These are phyloP conservation scores for Fusarium sororula DNA, from an alignment of 2,329 filamentous ascomycete genomes.

Conservation along the genomic window DNA sequence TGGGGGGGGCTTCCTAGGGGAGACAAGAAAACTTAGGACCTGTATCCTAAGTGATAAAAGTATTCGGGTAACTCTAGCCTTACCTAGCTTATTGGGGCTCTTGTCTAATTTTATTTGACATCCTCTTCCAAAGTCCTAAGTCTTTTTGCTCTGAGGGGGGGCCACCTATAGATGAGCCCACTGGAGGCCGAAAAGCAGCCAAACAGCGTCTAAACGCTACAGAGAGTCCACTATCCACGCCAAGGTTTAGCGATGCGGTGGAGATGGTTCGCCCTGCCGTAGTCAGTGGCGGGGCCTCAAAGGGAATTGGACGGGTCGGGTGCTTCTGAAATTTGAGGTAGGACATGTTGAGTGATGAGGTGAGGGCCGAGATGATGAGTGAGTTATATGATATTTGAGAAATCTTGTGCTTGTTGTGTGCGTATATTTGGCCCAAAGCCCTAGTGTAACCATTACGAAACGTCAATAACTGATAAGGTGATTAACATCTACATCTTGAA, in stretches of 20 bases:
- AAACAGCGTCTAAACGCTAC: constrained; percentile 7
- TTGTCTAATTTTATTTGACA: not conserved
- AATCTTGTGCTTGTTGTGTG: not conserved
- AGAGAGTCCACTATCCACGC: constrained; percentile 20
- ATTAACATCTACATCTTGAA: not conserved
- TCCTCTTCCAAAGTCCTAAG: not conserved
- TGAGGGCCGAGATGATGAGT: not conserved
- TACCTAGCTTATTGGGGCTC: fast-evolving
- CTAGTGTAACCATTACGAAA: not conserved
- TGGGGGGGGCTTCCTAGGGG: not conserved
- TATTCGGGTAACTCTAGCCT: no score
- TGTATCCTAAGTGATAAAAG: not conserved
- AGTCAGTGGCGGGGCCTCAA: constrained; percentile 24
- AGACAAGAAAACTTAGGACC: not conserved
- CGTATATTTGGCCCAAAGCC: not conserved
- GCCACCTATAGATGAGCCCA: constrained; percentile 2
- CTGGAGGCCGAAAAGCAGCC: constrained; percentile 15
- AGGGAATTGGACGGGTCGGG: constrained; percentile 1
- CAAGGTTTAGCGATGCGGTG: constrained; percentile 31
- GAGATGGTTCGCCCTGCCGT: constrained; percentile 39
- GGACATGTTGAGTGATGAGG: not conserved
- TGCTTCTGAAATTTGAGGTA: not conserved
- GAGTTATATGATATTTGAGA: not conserved
- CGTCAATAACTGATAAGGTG: not conserved
- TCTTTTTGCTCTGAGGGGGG: not conserved